Evolutionary conservation across 345 rosid species (phyloP).

Genomic region (Euphorbia peplus): DNA sequence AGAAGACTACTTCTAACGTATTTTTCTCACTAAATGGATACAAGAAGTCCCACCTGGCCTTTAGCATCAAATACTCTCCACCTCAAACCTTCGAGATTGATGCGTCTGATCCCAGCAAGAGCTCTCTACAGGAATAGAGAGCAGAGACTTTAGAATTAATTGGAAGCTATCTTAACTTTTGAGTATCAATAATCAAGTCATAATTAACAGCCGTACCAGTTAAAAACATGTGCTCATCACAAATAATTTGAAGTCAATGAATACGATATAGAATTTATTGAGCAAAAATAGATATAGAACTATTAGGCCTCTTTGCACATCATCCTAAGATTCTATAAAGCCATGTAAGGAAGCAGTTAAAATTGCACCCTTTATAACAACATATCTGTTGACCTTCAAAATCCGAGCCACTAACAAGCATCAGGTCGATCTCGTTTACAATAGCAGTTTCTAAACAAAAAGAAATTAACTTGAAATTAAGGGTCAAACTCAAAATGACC

Average conservation of each 20-base stretch:
- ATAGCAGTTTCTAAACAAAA: too few species aligned
- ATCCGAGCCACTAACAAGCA: too few species aligned
- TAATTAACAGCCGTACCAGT: not conserved
- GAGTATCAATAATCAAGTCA: too few species aligned
- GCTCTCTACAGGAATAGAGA: slow-evolving; percentile 69
- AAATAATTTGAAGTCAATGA: not conserved
- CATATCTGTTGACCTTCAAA: too few species aligned
- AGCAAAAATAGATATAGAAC: too few species aligned
- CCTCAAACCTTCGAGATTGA: slow-evolving; percentile 84
- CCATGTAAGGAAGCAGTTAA: too few species aligned
- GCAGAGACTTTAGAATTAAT: not conserved
- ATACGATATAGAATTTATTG: slow-evolving; percentile 1
- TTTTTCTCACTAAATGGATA: not conserved
- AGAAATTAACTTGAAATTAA: too few species aligned
- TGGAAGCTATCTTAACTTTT: not conserved
- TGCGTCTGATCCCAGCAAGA: slow-evolving; percentile 83
- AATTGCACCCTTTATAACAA: too few species aligned
- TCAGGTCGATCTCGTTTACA: too few species aligned
- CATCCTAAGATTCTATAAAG: too few species aligned
- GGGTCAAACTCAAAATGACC: too few species aligned
- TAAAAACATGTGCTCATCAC: not conserved
- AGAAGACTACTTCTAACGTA: not conserved
- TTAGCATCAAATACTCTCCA: slow-evolving; percentile 99
- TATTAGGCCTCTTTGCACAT: too few species aligned
- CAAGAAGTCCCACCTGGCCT: slow-evolving; percentile 62